Base-by-base conservation (phyloP, 1,284 basidiomycete species). In the Hypsizygus ulmarius region DNA sequence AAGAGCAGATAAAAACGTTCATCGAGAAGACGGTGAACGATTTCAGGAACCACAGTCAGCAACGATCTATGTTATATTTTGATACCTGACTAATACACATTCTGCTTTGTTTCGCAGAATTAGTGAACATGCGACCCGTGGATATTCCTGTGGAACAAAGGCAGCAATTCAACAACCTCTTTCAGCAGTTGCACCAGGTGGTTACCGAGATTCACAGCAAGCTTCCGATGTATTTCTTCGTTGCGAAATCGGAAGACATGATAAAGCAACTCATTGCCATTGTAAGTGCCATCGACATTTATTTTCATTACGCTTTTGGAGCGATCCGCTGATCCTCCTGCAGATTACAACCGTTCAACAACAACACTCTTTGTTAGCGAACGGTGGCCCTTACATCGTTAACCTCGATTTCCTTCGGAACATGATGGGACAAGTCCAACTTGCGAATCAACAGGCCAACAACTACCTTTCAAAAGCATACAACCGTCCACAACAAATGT, bases 71-170 rank as follows among this genome's bases (percentile, higher is more conserved):
- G 54, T 54, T 38, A 39, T 50, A 43, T n/a, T 45, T 29, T 59
- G 54, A 28, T 57, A 37, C 33, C 38, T 47, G 28, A 14, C 7
- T 34, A 14, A 42, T 32, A 5, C 16, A 15, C 12, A 14, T 33
- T 44, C 54, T 53, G 57, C 47, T 47, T 59, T 27, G 50, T 44
- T 28, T 19, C 48, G 45, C 32, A 67, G 70, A 53, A 33, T 35
- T 68, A 42, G 58, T 57, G 2, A 59, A 56, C 38, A 65, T 72
- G 58, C 43, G 54, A 3, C 39, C 47, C 14, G 58, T 66, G 19
- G 71, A 69, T 8, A 58, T 87, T n/a, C 68, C 78, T 1, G 66
- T 73, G 3, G 75, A 78, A 0, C 79, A 81, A 50, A 71, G 77
- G 32, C 45, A 64, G 32, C 78, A 80, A 35, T 87, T 76, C 57